Base-by-base conservation (phyloP, 2,329 filamentous ascomycete genomes). In the Fusarium buxicola region DNA sequence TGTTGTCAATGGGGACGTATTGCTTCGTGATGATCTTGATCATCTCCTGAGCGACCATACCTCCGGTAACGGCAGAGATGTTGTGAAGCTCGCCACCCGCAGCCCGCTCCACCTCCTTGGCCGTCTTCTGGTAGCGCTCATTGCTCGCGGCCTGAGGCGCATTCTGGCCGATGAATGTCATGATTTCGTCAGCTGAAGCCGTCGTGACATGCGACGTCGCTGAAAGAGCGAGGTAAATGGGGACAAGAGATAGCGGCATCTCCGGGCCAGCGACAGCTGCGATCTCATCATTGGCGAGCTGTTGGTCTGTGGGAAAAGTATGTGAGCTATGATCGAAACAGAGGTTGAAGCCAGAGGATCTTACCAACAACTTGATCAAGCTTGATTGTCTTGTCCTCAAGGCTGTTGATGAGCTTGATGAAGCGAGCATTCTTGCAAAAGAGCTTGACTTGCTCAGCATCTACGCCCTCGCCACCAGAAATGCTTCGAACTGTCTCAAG, bases 371-470 rank as follows among this genome's bases (percentile, higher is more conserved):
- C 74, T 73, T 85, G 80, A 58, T 82, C 77, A 18, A 88, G 77
- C 34, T 78, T 78, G 57, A 81, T 78, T 71, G 78, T 77, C 21
- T 75, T 76, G 46, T 79, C 73, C 41, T 73, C 73, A 45, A 76
- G 73, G 40, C 81, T 80, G 66, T 90, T 90, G 55, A 98, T 89
- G 43, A 98, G 85, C 77, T 95, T 96, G 73, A 97, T 90, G 74
- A 96, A 95, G 41, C 91, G 91, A 45, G 94, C 94, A 68, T 96
- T 96, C 78, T 96, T 97, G 84, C 94, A 98, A 76, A 97, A 98
- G 31, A 90, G 82, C 72, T 97, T 94, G 40, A 98, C 89, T 69
- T 97, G 92, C 49, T 86, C 85, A 39, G 86, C 81, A 41, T 90
- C 83, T 54, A 96, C 83, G 63, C 74, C 72, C 66, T 78, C 81